Base-by-base conservation (phyloP, 352 stramenopile species). In the Globisporangium rhizosaccharum region DNA sequence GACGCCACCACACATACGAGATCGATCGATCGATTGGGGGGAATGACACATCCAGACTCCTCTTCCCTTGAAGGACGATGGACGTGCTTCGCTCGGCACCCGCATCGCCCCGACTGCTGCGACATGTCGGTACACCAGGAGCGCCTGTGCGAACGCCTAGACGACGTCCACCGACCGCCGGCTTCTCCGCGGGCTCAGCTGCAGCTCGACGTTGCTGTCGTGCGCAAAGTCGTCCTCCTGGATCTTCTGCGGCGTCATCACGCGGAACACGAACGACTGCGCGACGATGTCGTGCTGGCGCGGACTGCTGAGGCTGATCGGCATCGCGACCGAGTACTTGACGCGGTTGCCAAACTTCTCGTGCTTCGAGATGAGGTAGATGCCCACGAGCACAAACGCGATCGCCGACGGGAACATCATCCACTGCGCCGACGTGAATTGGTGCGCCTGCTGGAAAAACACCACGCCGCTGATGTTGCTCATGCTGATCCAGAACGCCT, bases 281-380 rank as follows among this genome's bases (percentile, higher is more conserved):
- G 85, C 85, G 47, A 94, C 85, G 59, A 94, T 94, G 63, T 92
- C 83, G 61, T 92, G 81, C 63, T 94, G 82, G 12, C 82, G 81
- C 18, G 83, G 82, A 46, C 73, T 88, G 80, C 85, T 92, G 54
- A 94, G 71, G 45, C 78, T 91, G 66, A 94, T 88, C 30, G 85
- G 85, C 85, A 94, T 92, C 9, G 85, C 85, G 62, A 94, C 80
- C 47, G 81, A 88, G 71, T 94, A 94, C 73, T 94, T 94, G 71
- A 94, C 75, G 60, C 80, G 76, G 68, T 92, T 92, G 61, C 85
- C 85, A 50, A 92, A 92, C 68, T 94, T 94, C 67, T 94, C 73
- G 64, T 94, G 85, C 68, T 94, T 94, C 25, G 85, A 87, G 30
- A 94, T 73, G 4, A 94, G 70, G 59, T 68, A 87, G 53, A 94